Evolutionary conservation across 1,284 basidiomycete genomes (phyloP).

Genomic region (Leccinum cinnamomeum): DNA sequence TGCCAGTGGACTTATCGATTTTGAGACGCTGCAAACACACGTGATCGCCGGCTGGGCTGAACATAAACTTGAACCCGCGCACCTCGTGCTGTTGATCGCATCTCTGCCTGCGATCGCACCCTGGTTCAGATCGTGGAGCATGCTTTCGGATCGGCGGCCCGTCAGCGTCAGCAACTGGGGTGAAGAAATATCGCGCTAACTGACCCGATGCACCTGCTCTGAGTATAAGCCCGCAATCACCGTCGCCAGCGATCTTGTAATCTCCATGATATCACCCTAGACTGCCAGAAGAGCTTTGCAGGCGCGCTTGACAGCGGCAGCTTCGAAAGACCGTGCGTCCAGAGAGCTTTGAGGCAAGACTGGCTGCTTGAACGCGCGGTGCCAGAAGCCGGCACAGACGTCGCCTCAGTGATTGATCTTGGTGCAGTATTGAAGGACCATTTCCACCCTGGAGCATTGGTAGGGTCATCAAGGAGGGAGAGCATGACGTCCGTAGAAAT

Average conservation of each 20-base stretch:
- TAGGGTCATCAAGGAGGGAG: constrained; percentile 73
- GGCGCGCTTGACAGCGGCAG: constrained; percentile 56
- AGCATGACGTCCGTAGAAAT: constrained; percentile 57
- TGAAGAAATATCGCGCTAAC: background rate
- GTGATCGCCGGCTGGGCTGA: too few species aligned
- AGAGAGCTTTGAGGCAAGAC: constrained; percentile 37
- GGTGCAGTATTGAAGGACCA: constrained; percentile 56
- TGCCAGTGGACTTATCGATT: too few species aligned
- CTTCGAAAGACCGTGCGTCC: constrained; percentile 52
- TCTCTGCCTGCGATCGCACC: constrained; percentile 47
- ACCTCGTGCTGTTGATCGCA: constrained; percentile 54
- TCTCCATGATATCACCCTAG: constrained; percentile 86
- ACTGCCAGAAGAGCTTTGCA: constrained; percentile 71
- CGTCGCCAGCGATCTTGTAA: constrained; percentile 81
- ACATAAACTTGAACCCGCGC: too few species aligned
- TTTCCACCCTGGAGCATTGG: constrained; percentile 82
- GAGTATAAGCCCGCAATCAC: constrained; percentile 83
- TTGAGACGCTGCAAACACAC: too few species aligned
- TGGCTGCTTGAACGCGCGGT: constrained; percentile 18
- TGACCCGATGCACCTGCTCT: constrained; percentile 65
- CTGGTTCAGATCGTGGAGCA: constrained; percentile 41
- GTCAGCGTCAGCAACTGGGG: background rate
- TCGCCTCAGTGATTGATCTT: constrained; percentile 23
- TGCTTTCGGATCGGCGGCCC: constrained; percentile 33
- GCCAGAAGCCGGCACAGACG: constrained; percentile 11